These are phyloP conservation scores for Penicillium desertorum DNA, from an alignment of 495 filamentous ascomycete species.

Conservation along the genomic window DNA sequence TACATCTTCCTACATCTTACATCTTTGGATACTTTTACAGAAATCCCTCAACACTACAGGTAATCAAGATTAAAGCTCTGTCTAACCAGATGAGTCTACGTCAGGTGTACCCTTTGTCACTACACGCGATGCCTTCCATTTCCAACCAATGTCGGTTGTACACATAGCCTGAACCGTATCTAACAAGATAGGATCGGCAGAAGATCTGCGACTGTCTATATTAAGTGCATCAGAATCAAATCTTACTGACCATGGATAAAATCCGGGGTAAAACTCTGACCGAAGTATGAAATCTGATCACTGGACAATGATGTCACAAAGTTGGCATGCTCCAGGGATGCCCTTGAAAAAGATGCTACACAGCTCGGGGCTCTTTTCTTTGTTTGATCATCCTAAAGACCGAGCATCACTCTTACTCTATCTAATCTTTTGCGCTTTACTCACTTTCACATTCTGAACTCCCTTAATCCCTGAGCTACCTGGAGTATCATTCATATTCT, in stretches of 20 bases:
- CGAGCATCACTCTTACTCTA: not conserved
- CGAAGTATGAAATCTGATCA: not conserved
- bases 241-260: not conserved
- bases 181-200: conserved; percentile 1
- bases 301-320: conserved; percentile 2
- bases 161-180: not conserved
- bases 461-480: not conserved
- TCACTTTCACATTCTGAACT: not conserved
- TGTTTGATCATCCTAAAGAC: not conserved
- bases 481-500: not conserved
- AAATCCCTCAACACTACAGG: too few species aligned
- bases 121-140: too few species aligned
- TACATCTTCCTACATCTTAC: too few species aligned
- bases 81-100: too few species aligned
- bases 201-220: not conserved
- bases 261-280: conserved; percentile 1
- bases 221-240: not conserved
- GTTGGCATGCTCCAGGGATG: not conserved
- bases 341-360: not conserved
- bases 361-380: not conserved
- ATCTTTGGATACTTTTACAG: too few species aligned
- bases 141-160: too few species aligned
- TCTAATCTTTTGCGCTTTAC: not conserved
- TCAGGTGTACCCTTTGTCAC: too few species aligned
- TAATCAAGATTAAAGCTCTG: too few species aligned